Conservation (phyloP, 352 stramenopile species). For the Elongisporangium prolatum region DNA sequence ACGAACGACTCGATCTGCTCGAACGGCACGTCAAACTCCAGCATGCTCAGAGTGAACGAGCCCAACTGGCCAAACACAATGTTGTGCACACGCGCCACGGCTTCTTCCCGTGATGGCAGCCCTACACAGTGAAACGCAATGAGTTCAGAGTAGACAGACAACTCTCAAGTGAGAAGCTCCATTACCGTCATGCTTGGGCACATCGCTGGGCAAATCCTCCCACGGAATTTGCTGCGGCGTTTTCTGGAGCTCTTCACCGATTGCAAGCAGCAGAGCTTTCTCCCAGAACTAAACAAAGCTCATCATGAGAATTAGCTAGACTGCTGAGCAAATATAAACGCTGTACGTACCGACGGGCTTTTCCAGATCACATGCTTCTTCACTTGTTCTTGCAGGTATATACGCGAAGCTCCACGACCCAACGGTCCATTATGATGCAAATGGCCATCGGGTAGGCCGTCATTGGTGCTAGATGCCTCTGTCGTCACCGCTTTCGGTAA, state of each 20-base stretch:
- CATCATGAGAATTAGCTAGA: background rate
- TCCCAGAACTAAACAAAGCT: conserved; percentile 69
- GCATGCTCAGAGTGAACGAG: conserved; percentile 86
- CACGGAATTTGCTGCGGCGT: conserved; percentile 69
- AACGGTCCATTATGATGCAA: conserved; percentile 26
- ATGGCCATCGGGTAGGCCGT: conserved; percentile 20
- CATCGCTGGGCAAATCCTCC: conserved; percentile 67
- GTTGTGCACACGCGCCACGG: conserved; percentile 80
- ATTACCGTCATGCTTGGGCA: conserved; percentile 43
- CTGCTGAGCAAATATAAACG: background rate
- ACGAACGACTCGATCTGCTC: conserved; percentile 81
- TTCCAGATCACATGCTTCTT: conserved; percentile 86
- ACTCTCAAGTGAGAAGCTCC: no score
- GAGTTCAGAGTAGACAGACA: no score
- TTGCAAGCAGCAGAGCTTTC: conserved; percentile 75
- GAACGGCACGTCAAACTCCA: conserved; percentile 80
- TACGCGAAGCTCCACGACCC: conserved; percentile 46
- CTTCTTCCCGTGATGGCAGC: conserved; percentile 67
- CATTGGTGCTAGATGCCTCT: background rate
- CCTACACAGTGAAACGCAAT: conserved; percentile 14
- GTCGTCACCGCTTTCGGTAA: conserved; percentile 7
- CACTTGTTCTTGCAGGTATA: conserved; percentile 79
- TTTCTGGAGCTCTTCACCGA: conserved; percentile 79
- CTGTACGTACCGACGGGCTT: conserved; percentile 46
- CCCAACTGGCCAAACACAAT: conserved; percentile 85